Base-by-base conservation (phyloP, 805 yeast species). In the Wickerhamiella azymoides region DNA sequence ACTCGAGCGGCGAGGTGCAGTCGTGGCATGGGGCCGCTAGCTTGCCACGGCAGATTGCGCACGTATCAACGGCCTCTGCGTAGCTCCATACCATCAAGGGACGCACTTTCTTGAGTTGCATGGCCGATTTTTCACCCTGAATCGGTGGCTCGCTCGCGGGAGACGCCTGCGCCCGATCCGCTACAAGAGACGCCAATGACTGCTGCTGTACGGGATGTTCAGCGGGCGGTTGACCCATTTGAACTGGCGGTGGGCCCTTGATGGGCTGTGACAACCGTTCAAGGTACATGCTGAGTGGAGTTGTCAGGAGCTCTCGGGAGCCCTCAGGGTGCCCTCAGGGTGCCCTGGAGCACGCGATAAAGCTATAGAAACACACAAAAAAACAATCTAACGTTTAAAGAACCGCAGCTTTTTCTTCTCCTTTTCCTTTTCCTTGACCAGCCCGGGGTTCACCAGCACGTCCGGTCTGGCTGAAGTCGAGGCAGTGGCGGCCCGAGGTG, bases 341-440 rank as follows among this genome's bases (percentile, higher is more conserved):
- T n/a, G n/a, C n/a, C n/a, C n/a, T n/a, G n/a, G n/a, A n/a, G n/a
- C n/a, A n/a, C n/a, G n/a, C n/a, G n/a, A n/a, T n/a, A n/a, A n/a
- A n/a, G n/a, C n/a, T n/a, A n/a, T n/a, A n/a, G n/a, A n/a, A n/a
- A n/a, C n/a, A n/a, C n/a, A n/a, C n/a, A n/a, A n/a, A n/a, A n/a
- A 35, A 19, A 14, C 2, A 11, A 18, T 6, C 21, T 25, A 45
- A 14, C 47, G 47, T 24, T 46, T 48, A 39, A 48, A 48, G 19
- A 51, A 36, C 45, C 48, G 47, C 17, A 45, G 36, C 21, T 46
- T 50, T 30, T 47, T 45, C 38, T 51, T 49, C 28, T 49, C 47
- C 45, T 49, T 42, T 40, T 47, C 44, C 24, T 45, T 6, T 4
- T 10, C 35, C 36, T 27, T 46, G 8, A 17, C 9, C 9, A 35